Evolutionary conservation across 306 rosid genomes (phyloP), one percentile per base, ranked within the genome.

Genomic region (Bauhinia variegata): DNA sequence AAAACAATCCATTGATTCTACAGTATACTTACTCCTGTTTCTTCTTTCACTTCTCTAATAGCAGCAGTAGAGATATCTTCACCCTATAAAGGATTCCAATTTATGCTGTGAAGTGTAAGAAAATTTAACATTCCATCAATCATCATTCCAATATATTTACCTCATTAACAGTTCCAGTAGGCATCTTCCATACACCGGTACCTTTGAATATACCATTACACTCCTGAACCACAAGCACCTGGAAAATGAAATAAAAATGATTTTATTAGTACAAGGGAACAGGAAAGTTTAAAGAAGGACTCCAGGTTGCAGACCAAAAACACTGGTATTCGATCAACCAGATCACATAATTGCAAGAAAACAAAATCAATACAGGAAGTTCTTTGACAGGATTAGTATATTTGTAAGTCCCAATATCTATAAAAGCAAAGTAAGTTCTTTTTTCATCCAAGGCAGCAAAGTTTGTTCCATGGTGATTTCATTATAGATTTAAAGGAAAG

Each of bases 201-300:
- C 79, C 87, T 42, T 37, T 65, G 70, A 89, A 89, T 74, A n/a
- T 75, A 47, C 98, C 96, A 61, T 11, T 8, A 11, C 0, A n/a
- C 82, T 92, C 98, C 73, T 85, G 95, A 82, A 92, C 98, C 39
- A 84, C 98, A 34, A 92, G 96, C 76, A 89, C 68, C 98, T 91
- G 51, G 54, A 52, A 60, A 74, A 65, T 10, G 60, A 80, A 76
- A 57, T 73, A 72, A 51, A 23, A 47, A 72, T 11, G 34, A 55
- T 30, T 51, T 30, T 19, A 53, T 47, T 41, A 53, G n/a, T 4
- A 58, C 23, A 23, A 67, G 48, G 48, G 34, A 43, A 63, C 14
- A 32, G 16, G 30, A 7, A 72, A 36, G 30, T 6, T 54, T 11
- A 78, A 23, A 15, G 32, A 59, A 32, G 18, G 33, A 19, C 9